Base-by-base conservation (phyloP, 306 rosid species). In the Gynostemma pentaphyllum region DNA sequence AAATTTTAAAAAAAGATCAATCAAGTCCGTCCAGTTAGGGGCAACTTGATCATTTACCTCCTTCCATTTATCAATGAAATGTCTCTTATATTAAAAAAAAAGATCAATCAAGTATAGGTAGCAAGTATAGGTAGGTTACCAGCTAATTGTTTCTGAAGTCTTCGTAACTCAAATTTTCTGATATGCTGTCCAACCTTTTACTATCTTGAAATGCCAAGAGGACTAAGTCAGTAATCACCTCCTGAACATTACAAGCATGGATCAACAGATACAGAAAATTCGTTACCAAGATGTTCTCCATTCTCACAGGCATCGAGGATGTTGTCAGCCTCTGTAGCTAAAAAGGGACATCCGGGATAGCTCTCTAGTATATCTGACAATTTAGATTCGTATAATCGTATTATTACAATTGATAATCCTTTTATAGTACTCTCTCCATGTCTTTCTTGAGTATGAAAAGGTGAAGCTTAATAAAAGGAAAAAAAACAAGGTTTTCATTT, bases 101-200 rank as follows among this genome's bases (percentile, higher is more conserved):
- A 3, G 45, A 19, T 56, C 45, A 2, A 22, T 34, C 32, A 18
- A 56, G 14, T 1, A 55, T 45, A 22, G 30, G 36, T 56, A 40
- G 51, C 65, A 18, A 56, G 14, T 1, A 55, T 45, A 22, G 30
- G 36, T 56, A 40, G 51, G 62, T 72, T 67, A 72, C 74, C 69
- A 66, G 76, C 81, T 87, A 87, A 65, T 87, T 92, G 73, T 89
- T 87, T 57, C 94, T 95, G 56, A 87, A 90, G 66, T 83, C 96
- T 68, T 90, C 96, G 74, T 76, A 85, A 74, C 97, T 85, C 76
- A 85, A 70, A 48, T 85, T 85, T 81, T 90, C 97, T 53, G 95
- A 87, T 59, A 87, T 80, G 68, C 88, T 76, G 66, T 85, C 95
- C 78, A 90, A 72, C 80, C 87, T 83, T 78, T 68, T 87, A 55